Base-by-base conservation (phyloP, 176 grass and related monocot species). In the Areca catechu region DNA sequence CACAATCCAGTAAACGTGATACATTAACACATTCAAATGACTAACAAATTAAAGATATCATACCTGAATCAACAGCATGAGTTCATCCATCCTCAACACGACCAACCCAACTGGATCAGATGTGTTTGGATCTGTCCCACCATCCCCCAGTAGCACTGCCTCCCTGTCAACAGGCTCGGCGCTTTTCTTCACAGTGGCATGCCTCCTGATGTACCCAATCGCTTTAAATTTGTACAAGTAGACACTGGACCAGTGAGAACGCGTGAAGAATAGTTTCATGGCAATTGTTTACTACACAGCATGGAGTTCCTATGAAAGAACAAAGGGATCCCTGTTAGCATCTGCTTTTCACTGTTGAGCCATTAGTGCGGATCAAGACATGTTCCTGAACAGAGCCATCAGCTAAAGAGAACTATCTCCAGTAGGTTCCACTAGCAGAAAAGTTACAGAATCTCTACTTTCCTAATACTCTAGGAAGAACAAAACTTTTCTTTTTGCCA, bases 391-490 rank as follows among this genome's bases (percentile, higher is more conserved):
- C 53, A 22, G 53, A 18, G 29, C 57, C 57, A 60, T 25, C 57
- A 19, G 57, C 23, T 9, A 18, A 22, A 60, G 5, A n/a, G 57
- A 30, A 30, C 25, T 5, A 29, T 60, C n/a, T 28, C 16, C 15
- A 60, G 16, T 60, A 60, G 57, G 57, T 37, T 37, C 29, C n/a
- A 60, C 24, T 34, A 16, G 56, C 56, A 59, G 22, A 59, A 17
- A 25, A 59, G 56, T 59, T 59, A 59, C 22, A 57, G 25, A 24
- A 59, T 24, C 16, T 59, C 25, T 12, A 60, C 15, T 30, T 15
- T 60, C 29, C 29, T 60, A 3, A 7, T 29, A 6, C 25, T 30
- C 17, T 37, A 60, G 57, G 27, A 37, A 19, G 23, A 60, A 60
- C 34, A 60, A 60, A 60, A 1, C 4, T 10, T 60, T 60, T n/a